Evolutionary conservation across 331 rosid species (phyloP), one percentile per base, ranked within the genome.

Genomic region (Malus hybrid): DNA sequence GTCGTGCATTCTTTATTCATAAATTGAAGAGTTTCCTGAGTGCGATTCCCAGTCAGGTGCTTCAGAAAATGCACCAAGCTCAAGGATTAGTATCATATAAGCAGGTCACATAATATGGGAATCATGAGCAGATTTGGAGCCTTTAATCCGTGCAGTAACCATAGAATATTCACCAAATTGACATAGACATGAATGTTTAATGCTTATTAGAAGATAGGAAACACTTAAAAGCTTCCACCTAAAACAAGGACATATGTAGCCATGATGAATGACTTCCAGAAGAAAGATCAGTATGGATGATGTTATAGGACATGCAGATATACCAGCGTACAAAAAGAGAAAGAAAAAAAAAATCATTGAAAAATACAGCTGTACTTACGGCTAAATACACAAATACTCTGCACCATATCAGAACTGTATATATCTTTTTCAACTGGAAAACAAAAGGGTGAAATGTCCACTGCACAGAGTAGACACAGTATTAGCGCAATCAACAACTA

Each of bases 391-490:
- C 88, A 67, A 87, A 79, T 57, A 87, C 82, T 81, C 90, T 79
- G 86, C 88, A 82, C 90, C 90, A 87, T n/a, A 87, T 65, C 76
- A 87, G 85, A 74, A 87, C 88, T 3, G 90, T 87, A 56, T 80
- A 84, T 39, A 87, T 80, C 71, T 71, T 84, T 78, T 84, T 87
- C 71, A 78, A 82, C 82, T 84, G 82, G 50, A 79, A 80, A 72
- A 86, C 75, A 71, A 86, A 86, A 54, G 88, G 90, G 65, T 84
- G 82, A 69, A 87, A 81, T 63, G 88, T 84, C 88, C 90, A 87
- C 90, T 87, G 86, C 83, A 87, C 66, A 76, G 20, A 71, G 72
- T 75, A 66, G 68, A 39, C 59, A 80, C 34, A 24, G 24, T 62
- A 66, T 69, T 76, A 72, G 62, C 44, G 3, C 73, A 56, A 22